Evolutionary conservation across 2,329 filamentous ascomycete genomes (phyloP).

Genomic region (Sordariomycetes sp.): DNA sequence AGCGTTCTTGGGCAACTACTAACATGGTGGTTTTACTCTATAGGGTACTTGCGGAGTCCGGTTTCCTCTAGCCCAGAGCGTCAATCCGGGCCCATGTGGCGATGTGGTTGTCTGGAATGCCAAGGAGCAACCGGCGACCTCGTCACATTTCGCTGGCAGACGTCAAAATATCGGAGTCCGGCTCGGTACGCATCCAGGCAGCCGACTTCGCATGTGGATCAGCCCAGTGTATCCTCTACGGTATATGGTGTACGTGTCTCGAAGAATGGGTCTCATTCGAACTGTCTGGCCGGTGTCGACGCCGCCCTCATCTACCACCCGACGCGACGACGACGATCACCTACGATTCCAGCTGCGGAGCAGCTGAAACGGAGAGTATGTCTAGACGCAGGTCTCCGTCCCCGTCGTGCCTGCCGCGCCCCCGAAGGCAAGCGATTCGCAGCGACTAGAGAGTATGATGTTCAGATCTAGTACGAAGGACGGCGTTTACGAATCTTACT

Average conservation of each 20-base stretch:
- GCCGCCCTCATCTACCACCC: not conserved
- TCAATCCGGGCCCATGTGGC: not conserved
- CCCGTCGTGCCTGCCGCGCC: too few species aligned
- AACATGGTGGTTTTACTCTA: constrained; percentile 6
- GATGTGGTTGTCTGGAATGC: not conserved
- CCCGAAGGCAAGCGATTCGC: too few species aligned
- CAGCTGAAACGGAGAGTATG: too few species aligned
- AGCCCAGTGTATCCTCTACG: not conserved
- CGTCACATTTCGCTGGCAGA: not conserved
- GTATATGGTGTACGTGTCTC: not conserved
- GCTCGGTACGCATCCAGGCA: not conserved
- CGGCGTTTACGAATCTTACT: not conserved
- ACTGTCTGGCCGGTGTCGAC: not conserved
- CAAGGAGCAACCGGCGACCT: not conserved
- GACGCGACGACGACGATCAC: not conserved
- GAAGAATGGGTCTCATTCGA: not conserved
- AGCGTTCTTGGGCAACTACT: not conserved
- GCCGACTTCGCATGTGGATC: not conserved
- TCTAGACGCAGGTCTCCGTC: too few species aligned
- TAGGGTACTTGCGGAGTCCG: constrained; percentile 48
- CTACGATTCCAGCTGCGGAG: not conserved
- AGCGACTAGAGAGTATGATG: not conserved
- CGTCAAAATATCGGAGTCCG: not conserved
- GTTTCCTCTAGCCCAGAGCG: constrained; percentile 31
- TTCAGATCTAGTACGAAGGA: not conserved